Conservation (phyloP, 202 grass and related monocot species). For the Digitaria exilis region DNA sequence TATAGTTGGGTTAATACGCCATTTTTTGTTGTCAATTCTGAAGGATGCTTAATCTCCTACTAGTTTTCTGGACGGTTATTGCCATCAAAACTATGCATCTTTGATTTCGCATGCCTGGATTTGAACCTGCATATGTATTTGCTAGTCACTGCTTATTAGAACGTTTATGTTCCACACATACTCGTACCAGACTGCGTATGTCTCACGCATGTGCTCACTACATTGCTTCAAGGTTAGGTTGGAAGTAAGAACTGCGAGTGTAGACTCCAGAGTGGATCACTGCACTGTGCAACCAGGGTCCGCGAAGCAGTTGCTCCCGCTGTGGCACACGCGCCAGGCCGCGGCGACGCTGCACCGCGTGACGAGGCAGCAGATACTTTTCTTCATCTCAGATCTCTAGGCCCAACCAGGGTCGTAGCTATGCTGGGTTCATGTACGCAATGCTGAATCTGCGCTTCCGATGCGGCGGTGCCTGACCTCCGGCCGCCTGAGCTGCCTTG, state of each 20-base stretch:
- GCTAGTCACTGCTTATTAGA: neutral
- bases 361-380: neutral
- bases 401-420: neutral
- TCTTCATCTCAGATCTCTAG: neutral
- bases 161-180: neutral
- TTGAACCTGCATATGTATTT: neutral
- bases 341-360: neutral
- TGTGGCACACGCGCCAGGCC: neutral
- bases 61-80: neutral
- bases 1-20: neutral
- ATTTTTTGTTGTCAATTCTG: neutral
- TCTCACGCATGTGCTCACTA: neutral
- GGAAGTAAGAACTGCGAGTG: neutral
- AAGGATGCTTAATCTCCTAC: conserved; percentile 13
- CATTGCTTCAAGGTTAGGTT: neutral
- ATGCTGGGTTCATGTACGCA: neutral
- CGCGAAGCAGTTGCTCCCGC: neutral
- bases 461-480: neutral
- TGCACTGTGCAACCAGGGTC: too few species aligned
- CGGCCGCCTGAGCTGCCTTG: neutral
- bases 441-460: neutral
- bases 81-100: neutral
- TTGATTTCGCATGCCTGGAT: neutral
- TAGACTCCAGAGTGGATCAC: too few species aligned
- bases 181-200: too few species aligned